Base-by-base conservation (phyloP, 1,284 basidiomycete species). In the Cutaneotrichosporon sp. region DNA sequence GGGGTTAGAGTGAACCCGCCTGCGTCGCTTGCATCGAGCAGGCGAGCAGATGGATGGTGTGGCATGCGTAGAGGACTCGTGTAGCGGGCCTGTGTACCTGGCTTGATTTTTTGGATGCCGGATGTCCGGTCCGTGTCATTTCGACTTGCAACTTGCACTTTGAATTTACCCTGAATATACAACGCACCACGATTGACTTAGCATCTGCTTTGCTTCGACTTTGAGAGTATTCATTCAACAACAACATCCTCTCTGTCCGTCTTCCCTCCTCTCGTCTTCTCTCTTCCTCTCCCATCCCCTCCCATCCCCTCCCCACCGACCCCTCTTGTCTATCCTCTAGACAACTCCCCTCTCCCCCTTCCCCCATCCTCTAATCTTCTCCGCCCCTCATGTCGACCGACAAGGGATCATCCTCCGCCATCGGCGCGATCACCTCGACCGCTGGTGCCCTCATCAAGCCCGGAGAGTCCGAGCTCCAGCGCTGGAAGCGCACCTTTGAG, bases 401-500 rank as follows among this genome's bases (percentile, higher is more conserved):
- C 55, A 42, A 51, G 42, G 27, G 29, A 31, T 24, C 52, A 3
- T 43, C 54, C 29, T 46, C 54, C 43, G 14, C 27, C 6, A 7
- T 62, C 13, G 6, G 53, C 16, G 36, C 71, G 29, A 66, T 75
- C 60, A 69, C 68, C 55, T 60, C 63, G 22, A 69, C 72, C 2
- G 69, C 73, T n/a, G 69, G 57, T n/a, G 59, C 72, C 10, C 62
- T 92, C 61, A 84, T 92, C 52, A 81, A 87, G 49, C 84, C 89
- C 24, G 89, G 87, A 36, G 90, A 93, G 77, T 87, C 80, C 70
- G 92, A 97, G 79, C 81, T 95, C 56, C 88, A 86, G 76, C 85
- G 89, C 67, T 97, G 93, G 93, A 85, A 85, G 73, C 84, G 90
- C 71, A 88, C 86, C 4, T 97, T 95, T 78, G 91, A 95, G 60